These are phyloP conservation scores for Aleurites moluccanus DNA, from an alignment of 441 rosid species.

Conservation along the genomic window DNA sequence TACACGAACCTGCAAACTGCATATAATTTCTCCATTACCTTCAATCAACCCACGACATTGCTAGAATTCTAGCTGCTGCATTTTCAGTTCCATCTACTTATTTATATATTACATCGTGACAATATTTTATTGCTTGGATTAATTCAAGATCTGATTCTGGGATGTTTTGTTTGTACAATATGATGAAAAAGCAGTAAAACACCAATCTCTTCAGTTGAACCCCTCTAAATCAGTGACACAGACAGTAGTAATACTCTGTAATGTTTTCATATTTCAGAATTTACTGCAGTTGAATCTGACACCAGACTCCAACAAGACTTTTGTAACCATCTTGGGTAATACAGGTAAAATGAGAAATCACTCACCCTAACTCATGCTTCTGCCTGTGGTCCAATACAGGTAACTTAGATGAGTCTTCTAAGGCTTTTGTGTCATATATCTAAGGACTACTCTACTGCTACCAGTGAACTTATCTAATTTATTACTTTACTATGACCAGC, in stretches of 20 bases:
- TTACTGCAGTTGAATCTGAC: constrained; percentile 66
- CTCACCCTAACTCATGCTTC: neutral
- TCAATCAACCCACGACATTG: neutral
- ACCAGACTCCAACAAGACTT: constrained; percentile 55
- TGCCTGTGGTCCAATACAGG: no score
- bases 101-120: neutral
- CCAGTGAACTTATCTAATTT: neutral
- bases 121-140: neutral
- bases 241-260: neutral
- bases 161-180: neutral
- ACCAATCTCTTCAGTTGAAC: neutral
- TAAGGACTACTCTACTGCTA: neutral
- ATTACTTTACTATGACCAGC: neutral
- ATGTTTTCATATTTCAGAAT: constrained; percentile 43
- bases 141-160: neutral
- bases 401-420: neutral
- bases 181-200: neutral
- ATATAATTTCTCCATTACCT: neutral
- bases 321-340: constrained; percentile 68
- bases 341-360: constrained; percentile 50
- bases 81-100: neutral
- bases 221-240: neutral
- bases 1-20: constrained; percentile 17
- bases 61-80: neutral
- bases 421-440: neutral